Evolutionary conservation across 306 rosid species (phyloP).

Genomic region (Spatholobus suberectus): DNA sequence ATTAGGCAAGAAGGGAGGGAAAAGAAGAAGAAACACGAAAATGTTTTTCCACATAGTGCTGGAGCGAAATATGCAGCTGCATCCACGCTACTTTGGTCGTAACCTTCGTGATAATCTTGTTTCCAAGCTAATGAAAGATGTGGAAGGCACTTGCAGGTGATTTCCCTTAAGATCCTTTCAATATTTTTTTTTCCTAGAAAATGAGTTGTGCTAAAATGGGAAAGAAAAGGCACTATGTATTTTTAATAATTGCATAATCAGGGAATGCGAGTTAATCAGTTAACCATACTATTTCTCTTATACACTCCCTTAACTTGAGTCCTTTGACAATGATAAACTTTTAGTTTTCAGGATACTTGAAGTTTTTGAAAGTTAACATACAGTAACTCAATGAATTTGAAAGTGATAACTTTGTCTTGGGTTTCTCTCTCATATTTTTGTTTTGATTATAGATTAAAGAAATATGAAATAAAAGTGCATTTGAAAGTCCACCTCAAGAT

Average conservation of each 20-base stretch:
- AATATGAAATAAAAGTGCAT: no score
- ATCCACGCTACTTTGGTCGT: slow-evolving; percentile 96
- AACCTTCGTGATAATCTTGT: slow-evolving; percentile 86
- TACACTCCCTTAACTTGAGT: background rate
- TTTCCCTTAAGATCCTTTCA: background rate
- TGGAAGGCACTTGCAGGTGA: slow-evolving; percentile 96
- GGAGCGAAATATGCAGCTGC: slow-evolving; percentile 96
- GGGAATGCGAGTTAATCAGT: no score
- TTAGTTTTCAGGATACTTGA: background rate
- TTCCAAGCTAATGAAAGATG: slow-evolving; percentile 96
- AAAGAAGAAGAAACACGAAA: slow-evolving; percentile 22
- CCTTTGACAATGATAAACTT: background rate
- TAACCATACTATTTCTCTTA: background rate
- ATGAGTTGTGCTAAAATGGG: background rate
- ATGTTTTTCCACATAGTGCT: slow-evolving; percentile 94
- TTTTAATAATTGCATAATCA: no score
- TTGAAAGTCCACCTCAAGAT: no score
- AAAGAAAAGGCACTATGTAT: background rate
- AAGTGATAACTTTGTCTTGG: background rate
- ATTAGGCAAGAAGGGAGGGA: background rate
- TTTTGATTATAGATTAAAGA: no score
- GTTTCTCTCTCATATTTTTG: no score
- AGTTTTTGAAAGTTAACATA: no score
- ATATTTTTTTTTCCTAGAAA: background rate
- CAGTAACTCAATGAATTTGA: background rate